Conservation (phyloP, 73 alveolate genomes). For the Durusdinium trenchii region DNA sequence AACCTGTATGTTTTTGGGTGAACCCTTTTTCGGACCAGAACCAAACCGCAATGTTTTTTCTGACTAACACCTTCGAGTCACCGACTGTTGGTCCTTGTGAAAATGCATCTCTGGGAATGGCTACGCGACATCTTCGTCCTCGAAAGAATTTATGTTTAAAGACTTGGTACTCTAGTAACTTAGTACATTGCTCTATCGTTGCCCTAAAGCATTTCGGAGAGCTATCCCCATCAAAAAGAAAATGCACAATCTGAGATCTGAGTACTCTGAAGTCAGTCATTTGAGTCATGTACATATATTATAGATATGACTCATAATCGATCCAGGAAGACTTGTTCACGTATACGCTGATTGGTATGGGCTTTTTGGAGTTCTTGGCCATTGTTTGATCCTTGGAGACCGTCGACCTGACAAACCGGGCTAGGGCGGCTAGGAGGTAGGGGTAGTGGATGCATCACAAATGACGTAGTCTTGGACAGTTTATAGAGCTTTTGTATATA, state of each 20-base stretch:
- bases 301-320: too few relatives aligned
- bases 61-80: too few relatives aligned
- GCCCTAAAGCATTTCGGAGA: not conserved
- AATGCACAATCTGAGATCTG: not conserved
- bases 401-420: too few relatives aligned
- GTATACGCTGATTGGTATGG: conserved; percentile 82
- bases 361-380: conserved; percentile 50
- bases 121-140: too few relatives aligned
- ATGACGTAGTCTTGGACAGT: not conserved
- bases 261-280: not conserved
- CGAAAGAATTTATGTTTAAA: not conserved
- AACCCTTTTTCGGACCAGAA: too few relatives aligned
- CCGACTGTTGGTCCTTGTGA: too few relatives aligned
- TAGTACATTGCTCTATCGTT: not conserved
- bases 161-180: not conserved
- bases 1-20: not conserved
- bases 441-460: too few relatives aligned
- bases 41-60: too few relatives aligned
- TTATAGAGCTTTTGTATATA: conserved; percentile 5
- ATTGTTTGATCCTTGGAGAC: not conserved
- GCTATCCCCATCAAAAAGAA: not conserved
- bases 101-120: too few relatives aligned
- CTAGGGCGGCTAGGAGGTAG: too few relatives aligned
- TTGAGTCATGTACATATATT: not conserved
- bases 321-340: conserved; percentile 62